Evolutionary conservation across 2,329 filamentous ascomycete genomes (phyloP), one percentile per base, ranked within the genome.

Genomic region (Neoascochyta sp.): DNA sequence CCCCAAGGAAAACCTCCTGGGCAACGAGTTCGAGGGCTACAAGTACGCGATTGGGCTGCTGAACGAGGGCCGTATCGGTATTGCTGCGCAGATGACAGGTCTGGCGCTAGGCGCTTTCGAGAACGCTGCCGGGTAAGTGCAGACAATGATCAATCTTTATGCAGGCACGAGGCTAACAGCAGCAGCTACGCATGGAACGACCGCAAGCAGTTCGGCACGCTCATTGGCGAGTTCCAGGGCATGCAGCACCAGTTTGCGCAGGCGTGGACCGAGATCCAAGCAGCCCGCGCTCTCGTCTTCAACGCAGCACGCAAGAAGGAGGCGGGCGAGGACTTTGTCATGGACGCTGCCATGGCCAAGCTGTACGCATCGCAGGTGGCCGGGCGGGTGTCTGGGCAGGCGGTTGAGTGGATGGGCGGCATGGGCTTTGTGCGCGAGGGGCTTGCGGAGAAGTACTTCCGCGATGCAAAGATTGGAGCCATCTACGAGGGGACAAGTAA

Each of bases 221-320:
- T 94, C 32, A 82, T 98, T 38, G 92, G 92, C 55, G 86, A 93
- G 63, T 98, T 98, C 76, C 92, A 98, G 69, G 89, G 88, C 54
- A 96, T 98, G 92, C 90, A 96, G 70, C 89, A 95, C 71, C 92
- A 98, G 71, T 83, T 98, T 43, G 92, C 92, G 2, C 92, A 98
- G 68, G 83, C 88, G 1, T 96, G 90, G 70, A 86, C 84, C 14
- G 92, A 98, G 64, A 95, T 98, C 57, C 74, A 80, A 33, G 92
- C 92, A 16, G 92, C 92, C 1, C 81, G 92, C 28, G 87, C 88
- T 7, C 75, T 98, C 13, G 88, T 98, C 32, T 98, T 85, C 75
- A 98, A 96, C 57, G 92, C 92, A 3, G 83, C 92, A 2, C 81
- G 92, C 56, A 95, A 94, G 78, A 98, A 96, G 83, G 92, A 98